Evolutionary conservation across 345 rosid species (phyloP), one percentile per base, ranked within the genome.

Genomic region (Dipteronia dyeriana): DNA sequence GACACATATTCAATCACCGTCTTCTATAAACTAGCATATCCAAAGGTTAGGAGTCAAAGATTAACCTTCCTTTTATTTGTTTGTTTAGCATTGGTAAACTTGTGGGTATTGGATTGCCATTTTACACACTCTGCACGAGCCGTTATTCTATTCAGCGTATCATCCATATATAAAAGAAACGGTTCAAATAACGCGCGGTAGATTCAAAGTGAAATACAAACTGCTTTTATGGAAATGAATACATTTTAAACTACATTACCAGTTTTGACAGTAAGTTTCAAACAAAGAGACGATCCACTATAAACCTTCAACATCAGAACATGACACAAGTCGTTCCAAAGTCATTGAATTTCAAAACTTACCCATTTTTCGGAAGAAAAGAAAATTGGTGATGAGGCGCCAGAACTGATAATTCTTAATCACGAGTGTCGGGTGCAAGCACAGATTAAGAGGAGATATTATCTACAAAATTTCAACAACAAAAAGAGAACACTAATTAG

Each of bases 291-390:
- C 66, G 66, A 12, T n/a, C 17, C 39, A 45, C 60, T 62, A 43
- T 22, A 23, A 25, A 16, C 1, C 22, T 25, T 16, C 12, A 53
- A 25, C 13, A 39, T 22, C 14, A 41, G 14, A 61, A 20, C 20
- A 23, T 4, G 12, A 65, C 29, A 12, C 53, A 22, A 23, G 23
- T 34, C 19, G 12, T 41, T 38, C 19, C 20, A 9, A 65, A 66
- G 22, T 12, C 23, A 34, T 43, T 7, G 11, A 63, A 51, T 14
- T 49, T 20, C 16, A 17, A 73, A 64, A 83, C 61, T 80, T 86
- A 89, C 99, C 98, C 98, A 94, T 92, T 84, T 92, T 92, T 47
- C 98, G 89, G 87, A 94, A 97, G 87, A 91, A 97, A 68, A 97
- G 81, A 86, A 97, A 97, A 82, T 97, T 97, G 43, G 99, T 97